A percentile compares a stretch with the other conserved stretches of the same genome.
phyloP scores from a whole-genome alignment of 495 filamentous ascomycete genomes.

The Rhypophila decipiens region DNA sequence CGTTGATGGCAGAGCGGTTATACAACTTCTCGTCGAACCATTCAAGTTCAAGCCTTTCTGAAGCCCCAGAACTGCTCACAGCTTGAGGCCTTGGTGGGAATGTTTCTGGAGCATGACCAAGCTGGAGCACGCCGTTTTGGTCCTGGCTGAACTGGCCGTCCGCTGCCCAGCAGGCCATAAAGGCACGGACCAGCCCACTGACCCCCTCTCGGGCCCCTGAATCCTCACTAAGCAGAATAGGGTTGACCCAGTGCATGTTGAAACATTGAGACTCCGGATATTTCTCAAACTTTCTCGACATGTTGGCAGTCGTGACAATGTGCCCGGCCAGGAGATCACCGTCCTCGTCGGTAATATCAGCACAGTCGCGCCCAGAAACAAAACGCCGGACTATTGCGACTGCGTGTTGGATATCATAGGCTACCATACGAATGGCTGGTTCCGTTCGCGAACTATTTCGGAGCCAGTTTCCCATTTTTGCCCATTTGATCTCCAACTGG shows the following conservation, averaged over 20 bases:
- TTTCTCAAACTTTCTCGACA: neutral
- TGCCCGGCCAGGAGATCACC: neutral
- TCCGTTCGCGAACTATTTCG: neutral
- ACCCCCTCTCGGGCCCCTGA: neutral
- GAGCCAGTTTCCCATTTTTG: constrained; percentile 1
- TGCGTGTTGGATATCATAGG: neutral
- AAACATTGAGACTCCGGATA: too few species aligned
- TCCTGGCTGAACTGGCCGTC: neutral
- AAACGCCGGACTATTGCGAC: neutral
- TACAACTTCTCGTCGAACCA: too few species aligned
- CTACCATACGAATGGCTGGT: neutral
- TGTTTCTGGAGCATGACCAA: neutral
- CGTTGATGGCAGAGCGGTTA: neutral
- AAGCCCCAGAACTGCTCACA: too few species aligned
- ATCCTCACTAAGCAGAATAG: neutral
- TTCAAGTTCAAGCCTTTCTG: too few species aligned
- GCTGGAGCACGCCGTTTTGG: neutral
- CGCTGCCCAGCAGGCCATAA: neutral
- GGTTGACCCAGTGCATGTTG: neutral
- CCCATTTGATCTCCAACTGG: neutral
- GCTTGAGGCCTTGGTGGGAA: neutral
- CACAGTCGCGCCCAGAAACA: neutral
- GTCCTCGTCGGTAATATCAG: neutral
- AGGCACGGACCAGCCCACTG: neutral
- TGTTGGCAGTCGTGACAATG: neutral